phyloP scores from a whole-genome alignment of 345 rosid species.

The Populus simonii region DNA sequence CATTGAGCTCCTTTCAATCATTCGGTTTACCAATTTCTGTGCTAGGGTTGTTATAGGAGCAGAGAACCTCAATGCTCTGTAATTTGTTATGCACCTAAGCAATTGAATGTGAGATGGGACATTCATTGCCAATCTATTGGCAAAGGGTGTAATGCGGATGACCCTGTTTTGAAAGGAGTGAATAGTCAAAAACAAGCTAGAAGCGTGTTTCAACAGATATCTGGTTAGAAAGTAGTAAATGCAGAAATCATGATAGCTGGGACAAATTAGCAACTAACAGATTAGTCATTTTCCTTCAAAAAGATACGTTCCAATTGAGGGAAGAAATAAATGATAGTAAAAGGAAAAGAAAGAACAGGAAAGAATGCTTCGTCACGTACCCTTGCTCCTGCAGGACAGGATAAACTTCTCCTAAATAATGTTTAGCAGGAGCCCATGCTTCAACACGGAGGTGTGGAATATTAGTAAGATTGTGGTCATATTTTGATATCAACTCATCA shows the following conservation, averaged over 20 bases:
- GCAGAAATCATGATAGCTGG: neutral
- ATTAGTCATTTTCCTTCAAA: neutral
- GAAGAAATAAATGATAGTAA: neutral
- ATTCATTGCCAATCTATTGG: slow-evolving; percentile 95
- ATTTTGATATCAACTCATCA: slow-evolving; percentile 56
- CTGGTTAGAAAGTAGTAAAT: neutral
- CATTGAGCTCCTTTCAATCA: slow-evolving; percentile 68
- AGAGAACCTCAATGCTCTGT: slow-evolving; percentile 76
- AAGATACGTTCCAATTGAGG: neutral
- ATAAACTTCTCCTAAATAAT: slow-evolving; percentile 60
- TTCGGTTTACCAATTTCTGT: slow-evolving; percentile 56
- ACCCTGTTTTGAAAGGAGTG: slow-evolving; percentile 51
- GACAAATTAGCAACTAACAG: neutral
- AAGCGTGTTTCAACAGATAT: slow-evolving; percentile 1
- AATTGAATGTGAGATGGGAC: slow-evolving; percentile 80
- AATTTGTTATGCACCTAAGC: slow-evolving; percentile 83
- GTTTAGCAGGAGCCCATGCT: slow-evolving; percentile 77
- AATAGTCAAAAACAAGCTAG: slow-evolving; percentile 13
- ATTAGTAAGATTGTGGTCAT: slow-evolving; percentile 51
- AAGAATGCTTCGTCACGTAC: slow-evolving; percentile 35
- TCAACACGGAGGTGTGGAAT: slow-evolving; percentile 61
- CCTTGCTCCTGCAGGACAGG: slow-evolving; percentile 68
- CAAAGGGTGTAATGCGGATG: slow-evolving; percentile 80
- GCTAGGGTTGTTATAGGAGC: slow-evolving; percentile 56
- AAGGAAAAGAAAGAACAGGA: neutral